Evolutionary conservation across 1,284 basidiomycete species (phyloP).

Genomic region (Ustilago trichophora): DNA sequence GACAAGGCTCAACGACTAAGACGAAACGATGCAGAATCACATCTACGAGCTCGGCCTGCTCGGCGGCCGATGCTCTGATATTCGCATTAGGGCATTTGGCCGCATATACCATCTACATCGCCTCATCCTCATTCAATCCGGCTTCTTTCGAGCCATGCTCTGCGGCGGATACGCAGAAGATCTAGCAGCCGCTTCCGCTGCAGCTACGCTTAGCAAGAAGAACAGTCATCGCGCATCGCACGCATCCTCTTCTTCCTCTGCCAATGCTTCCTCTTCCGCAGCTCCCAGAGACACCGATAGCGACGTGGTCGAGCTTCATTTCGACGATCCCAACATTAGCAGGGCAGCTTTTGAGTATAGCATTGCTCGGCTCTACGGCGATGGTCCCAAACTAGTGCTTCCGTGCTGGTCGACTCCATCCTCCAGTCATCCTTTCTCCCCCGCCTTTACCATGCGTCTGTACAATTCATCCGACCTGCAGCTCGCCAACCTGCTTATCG

Average conservation of each 20-base stretch:
- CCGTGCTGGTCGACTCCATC: slow-evolving; percentile 54
- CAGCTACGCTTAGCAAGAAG: slow-evolving; percentile 31
- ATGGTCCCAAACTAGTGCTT: slow-evolving; percentile 52
- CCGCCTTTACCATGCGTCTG: slow-evolving; percentile 71
- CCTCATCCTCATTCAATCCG: slow-evolving; percentile 57
- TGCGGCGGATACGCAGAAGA: slow-evolving; percentile 56
- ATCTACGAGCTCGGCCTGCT: slow-evolving; percentile 48
- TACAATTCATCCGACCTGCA: slow-evolving; percentile 71
- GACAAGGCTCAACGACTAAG: too few species aligned
- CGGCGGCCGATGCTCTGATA: slow-evolving; percentile 51
- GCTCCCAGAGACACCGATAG: slow-evolving; percentile 10
- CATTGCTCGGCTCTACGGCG: slow-evolving; percentile 59
- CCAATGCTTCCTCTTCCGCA: background rate
- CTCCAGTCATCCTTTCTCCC: slow-evolving; percentile 69
- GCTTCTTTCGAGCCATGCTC: slow-evolving; percentile 60
- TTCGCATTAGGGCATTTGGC: slow-evolving; percentile 52
- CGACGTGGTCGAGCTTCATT: slow-evolving; percentile 42
- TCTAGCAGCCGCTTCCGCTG: slow-evolving; percentile 35
- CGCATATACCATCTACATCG: slow-evolving; percentile 56
- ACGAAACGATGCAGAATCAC: slow-evolving; percentile 48
- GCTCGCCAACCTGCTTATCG: slow-evolving; percentile 52
- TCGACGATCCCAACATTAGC: slow-evolving; percentile 61
- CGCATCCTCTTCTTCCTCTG: background rate
- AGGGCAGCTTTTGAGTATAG: slow-evolving; percentile 60
- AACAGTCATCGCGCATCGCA: slow-evolving; percentile 16